Evolutionary conservation across 2,329 filamentous ascomycete species (phyloP), one percentile per base, ranked within the genome.

Genomic region (Colletotrichum sp.): DNA sequence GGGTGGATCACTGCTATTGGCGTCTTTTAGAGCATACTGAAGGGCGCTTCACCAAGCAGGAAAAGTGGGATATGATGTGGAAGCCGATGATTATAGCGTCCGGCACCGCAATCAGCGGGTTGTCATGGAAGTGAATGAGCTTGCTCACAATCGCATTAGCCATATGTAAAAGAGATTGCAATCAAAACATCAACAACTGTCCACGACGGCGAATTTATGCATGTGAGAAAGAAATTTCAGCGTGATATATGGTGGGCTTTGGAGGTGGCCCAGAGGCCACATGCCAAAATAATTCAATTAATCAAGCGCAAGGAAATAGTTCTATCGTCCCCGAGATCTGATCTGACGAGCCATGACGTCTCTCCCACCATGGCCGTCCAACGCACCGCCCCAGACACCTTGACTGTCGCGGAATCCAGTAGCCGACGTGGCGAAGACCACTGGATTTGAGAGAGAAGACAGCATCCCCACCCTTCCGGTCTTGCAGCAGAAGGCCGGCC

Each of bases 361-460:
- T 89, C 91, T 92, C 89, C 89, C 89, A 90, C 87, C 89, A 89
- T 85, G 86, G 85, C 84, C 80, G 81, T 82, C 82, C 79, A 77
- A 79, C 76, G 79, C 80, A 84, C 83, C 80, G 80, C 84, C 84
- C 75, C 73, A 36, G 55, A 76, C 72, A 75, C 77, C 77, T 75
- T 71, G 83, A 85, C 88, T 90, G 88, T 90, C 88, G 88, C 81
- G 84, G 83, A 82, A 83, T 81, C 80, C 68, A 44, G 48, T 66
- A 36, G 48, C 52, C 36, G 22, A 60, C 79, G 78, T 71, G 77
- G 74, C 79, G 16, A 15, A 26, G 12, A 30, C 66, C 24, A 55
- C 52, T 36, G 81, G 83, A 84, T 87, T 88, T 89, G 88, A 91
- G 89, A 91, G 91, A 92, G 91, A 93, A 93, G 91, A 93, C 91